These are phyloP conservation scores for Alternaria ventricosa DNA, from an alignment of 2,329 filamentous ascomycete species.

Conservation along the genomic window DNA sequence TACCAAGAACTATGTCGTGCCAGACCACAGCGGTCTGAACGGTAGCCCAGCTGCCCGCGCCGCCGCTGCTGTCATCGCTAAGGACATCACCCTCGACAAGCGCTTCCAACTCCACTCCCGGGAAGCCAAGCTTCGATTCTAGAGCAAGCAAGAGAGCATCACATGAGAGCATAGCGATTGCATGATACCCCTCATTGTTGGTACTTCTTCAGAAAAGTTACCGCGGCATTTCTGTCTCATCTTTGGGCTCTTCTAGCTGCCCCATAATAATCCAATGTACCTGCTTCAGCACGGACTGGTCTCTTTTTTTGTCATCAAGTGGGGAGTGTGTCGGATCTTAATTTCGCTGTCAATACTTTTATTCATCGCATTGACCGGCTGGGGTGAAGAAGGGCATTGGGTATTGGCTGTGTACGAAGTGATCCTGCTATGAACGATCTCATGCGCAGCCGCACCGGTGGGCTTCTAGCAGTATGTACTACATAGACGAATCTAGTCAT, in stretches of 20 bases:
- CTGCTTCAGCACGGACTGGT: slow-evolving; percentile 26
- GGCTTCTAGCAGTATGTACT: not conserved
- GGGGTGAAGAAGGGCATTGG: not conserved
- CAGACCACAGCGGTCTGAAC: slow-evolving; percentile 27
- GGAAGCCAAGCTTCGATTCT: slow-evolving; percentile 38
- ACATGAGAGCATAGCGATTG: slow-evolving; percentile 15
- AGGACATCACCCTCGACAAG: slow-evolving; percentile 28
- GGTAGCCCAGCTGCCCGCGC: slow-evolving; percentile 39
- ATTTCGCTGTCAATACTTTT: slow-evolving; percentile 37
- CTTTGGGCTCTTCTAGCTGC: slow-evolving; percentile 4
- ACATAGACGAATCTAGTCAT: not conserved
- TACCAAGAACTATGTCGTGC: slow-evolving; percentile 41
- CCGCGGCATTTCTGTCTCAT: slow-evolving; percentile 22
- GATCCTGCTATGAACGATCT: not conserved
- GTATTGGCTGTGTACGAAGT: not conserved
- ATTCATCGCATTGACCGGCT: slow-evolving; percentile 25
- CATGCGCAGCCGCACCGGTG: not conserved
- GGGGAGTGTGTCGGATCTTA: slow-evolving; percentile 18
- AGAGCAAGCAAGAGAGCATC: slow-evolving; percentile 14
- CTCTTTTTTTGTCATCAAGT: slow-evolving; percentile 9
- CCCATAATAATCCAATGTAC: slow-evolving; percentile 21
- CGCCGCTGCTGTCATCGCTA: slow-evolving; percentile 18
- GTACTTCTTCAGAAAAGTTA: slow-evolving; percentile 8
- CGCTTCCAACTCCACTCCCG: slow-evolving; percentile 38
- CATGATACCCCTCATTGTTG: slow-evolving; percentile 34